Conservation (phyloP, 805 yeast genomes). For the Vanderwaltozyma tropicalis region DNA sequence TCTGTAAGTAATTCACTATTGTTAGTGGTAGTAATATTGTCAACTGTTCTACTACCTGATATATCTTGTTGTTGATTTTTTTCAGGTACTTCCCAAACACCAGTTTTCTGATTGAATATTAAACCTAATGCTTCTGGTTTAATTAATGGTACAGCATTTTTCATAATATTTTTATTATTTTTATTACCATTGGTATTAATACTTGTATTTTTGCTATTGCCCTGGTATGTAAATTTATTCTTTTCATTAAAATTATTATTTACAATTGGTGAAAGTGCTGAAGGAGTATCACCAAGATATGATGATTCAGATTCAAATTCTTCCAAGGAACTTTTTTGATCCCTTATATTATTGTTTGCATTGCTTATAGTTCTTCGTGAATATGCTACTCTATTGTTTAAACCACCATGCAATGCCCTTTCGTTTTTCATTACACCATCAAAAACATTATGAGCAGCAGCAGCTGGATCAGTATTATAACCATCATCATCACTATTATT, state of each 20-base stretch:
- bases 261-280: background rate
- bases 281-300: background rate
- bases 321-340: background rate
- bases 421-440: constrained; percentile 17
- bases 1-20: constrained; percentile 3
- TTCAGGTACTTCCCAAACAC: constrained; percentile 19
- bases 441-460: constrained; percentile 20
- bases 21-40: constrained; percentile 6
- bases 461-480: constrained; percentile 15
- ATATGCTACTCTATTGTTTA: background rate
- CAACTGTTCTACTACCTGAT: constrained; percentile 17
- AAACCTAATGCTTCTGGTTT: constrained; percentile 22
- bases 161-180: background rate
- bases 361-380: background rate
- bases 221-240: background rate
- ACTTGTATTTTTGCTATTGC: background rate
- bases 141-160: constrained; percentile 10
- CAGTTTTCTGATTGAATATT: constrained; percentile 16
- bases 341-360: background rate
- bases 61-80: constrained; percentile 5
- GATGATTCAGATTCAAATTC: background rate
- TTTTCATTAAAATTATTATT: background rate
- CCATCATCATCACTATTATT: background rate
- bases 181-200: background rate
- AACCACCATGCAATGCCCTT: background rate